A percentile compares a stretch with the other conserved stretches of the same genome.
phyloP scores from a whole-genome alignment of 805 yeast species.

The Yarrowia sp. region DNA sequence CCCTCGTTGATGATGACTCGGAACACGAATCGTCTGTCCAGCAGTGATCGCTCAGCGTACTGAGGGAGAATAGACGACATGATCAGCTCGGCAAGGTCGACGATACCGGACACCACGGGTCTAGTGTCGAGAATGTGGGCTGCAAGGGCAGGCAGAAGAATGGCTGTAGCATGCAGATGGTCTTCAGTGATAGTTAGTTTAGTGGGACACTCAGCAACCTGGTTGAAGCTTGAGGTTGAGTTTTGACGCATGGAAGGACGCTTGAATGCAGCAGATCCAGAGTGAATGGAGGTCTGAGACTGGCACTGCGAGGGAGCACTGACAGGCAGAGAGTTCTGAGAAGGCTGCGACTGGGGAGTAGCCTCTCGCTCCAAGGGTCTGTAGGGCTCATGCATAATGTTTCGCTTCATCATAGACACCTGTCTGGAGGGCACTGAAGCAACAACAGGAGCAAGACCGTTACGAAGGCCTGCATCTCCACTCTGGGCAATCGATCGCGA shows the following conservation, averaged over 20 bases:
- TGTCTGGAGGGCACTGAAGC: conserved; percentile 45
- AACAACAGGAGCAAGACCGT: conserved; percentile 47
- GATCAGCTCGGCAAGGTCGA: conserved; percentile 14
- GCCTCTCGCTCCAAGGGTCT: conserved; percentile 17
- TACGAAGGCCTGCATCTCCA: conserved; percentile 46
- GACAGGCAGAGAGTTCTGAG: conserved; percentile 10
- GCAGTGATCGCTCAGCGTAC: conserved; percentile 25
- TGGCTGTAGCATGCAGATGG: conserved; percentile 2
- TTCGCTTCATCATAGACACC: conserved; percentile 24
- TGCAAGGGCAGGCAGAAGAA: conserved; percentile 4
- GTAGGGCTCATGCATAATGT: conserved; percentile 26
- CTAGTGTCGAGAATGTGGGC: conserved; percentile 9
- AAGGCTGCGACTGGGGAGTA: conserved; percentile 13
- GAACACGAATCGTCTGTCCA: conserved; percentile 20
- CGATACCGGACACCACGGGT: conserved; percentile 11
- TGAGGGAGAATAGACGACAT: conserved; percentile 7
- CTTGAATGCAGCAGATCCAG: conserved; percentile 31
- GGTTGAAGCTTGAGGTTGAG: conserved; percentile 18
- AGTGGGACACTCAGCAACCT: conserved; percentile 21
- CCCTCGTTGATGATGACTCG: conserved; percentile 11
- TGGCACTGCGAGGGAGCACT: conserved; percentile 5
- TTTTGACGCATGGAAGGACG: conserved; percentile 26
- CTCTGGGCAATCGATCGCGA: conserved; percentile 48
- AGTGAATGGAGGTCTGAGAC: conserved; percentile 4
- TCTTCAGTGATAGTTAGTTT: conserved; percentile 13